phyloP scores from a whole-genome alignment of 176 grass and related monocot genomes.

The barley (Hordeum vulgare) region MorexV3_pseudomolecules_assembly NC_058524.1:180233796-180234295 shows the following conservation, averaged over 20 bases:
- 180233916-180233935: background rate
- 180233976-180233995: background rate
- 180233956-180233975: background rate
- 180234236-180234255: background rate
- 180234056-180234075: too few species aligned
- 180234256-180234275: background rate
- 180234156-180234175: background rate
- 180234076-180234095: too few species aligned
- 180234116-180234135: too few species aligned
- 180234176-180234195: too few species aligned
- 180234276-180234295: background rate
- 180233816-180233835: background rate
- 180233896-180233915: background rate
- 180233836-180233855: background rate
- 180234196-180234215: background rate
- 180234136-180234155: background rate
- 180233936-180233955: background rate
- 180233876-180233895: background rate
- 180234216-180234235: background rate
- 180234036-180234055: background rate
- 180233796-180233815: background rate
- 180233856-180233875: background rate
- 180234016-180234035: background rate
- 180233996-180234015: background rate
- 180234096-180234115: too few species aligned